Evolutionary conservation across 371 early-diverging fungal species (phyloP).

Genomic region (Actinomucor elegans): DNA sequence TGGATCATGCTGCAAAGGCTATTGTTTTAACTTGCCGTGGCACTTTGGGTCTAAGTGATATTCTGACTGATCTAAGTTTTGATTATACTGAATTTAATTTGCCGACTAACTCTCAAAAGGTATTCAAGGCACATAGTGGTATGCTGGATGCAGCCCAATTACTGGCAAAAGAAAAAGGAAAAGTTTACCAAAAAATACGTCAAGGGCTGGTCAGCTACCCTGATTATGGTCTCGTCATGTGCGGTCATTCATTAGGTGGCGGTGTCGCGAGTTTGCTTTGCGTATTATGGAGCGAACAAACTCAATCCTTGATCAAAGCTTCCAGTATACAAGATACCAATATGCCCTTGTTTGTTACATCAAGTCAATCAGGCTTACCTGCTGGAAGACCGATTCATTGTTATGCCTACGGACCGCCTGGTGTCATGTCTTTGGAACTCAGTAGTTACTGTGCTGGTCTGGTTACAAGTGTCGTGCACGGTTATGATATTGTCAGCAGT

Average conservation of each 20-base stretch:
- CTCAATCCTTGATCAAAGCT: not conserved
- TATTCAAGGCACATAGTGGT: conserved; percentile 72
- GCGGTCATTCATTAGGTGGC: conserved; percentile 83
- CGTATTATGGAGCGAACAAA: conserved; percentile 67
- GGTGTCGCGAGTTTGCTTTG: conserved; percentile 75
- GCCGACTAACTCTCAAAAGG: conserved; percentile 20
- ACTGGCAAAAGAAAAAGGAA: conserved; percentile 62
- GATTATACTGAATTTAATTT: conserved; percentile 68
- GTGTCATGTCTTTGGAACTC: conserved; percentile 66
- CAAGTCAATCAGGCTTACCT: conserved; percentile 63
- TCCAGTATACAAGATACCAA: not conserved
- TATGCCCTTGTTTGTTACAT: conserved; percentile 61
- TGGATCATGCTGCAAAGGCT: conserved; percentile 75
- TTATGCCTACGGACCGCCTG: conserved; percentile 76
- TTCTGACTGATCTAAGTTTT: conserved; percentile 86
- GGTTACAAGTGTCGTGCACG: conserved; percentile 73
- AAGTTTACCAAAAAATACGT: conserved; percentile 64
- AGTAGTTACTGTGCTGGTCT: conserved; percentile 69
- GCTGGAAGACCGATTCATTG: conserved; percentile 75
- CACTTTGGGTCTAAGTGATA: conserved; percentile 86
- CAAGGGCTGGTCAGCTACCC: conserved; percentile 68
- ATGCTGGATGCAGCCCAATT: conserved; percentile 77
- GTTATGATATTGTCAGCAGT: conserved; percentile 75
- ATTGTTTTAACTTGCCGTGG: conserved; percentile 92
- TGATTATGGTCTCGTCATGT: conserved; percentile 74